Percentiles rank a stretch among this genome's conserved stretches.
These are phyloP conservation scores for Oldenlandia corymbosa DNA, from an alignment of 257 asterid species.

Conservation along the genomic window DNA sequence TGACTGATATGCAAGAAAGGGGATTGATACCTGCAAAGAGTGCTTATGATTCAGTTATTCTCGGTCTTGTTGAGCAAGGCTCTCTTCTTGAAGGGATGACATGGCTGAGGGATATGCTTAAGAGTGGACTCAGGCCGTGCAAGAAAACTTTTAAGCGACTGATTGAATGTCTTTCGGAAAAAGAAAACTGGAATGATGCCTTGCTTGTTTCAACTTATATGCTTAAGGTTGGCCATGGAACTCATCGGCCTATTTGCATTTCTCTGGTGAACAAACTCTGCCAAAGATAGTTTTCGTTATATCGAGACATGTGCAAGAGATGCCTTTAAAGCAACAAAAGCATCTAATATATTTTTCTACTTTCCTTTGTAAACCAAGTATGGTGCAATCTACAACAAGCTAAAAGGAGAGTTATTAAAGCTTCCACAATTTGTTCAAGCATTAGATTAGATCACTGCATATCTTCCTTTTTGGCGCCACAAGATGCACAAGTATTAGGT, in stretches of 20 bases:
- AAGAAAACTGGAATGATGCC: slow-evolving; percentile 41
- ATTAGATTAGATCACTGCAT: background rate
- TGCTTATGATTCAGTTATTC: slow-evolving; percentile 36
- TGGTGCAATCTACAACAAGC: background rate
- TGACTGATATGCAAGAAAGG: slow-evolving; percentile 47
- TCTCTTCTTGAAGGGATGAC: slow-evolving; percentile 35
- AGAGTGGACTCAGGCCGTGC: slow-evolving; percentile 38
- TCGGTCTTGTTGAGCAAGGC: slow-evolving; percentile 46
- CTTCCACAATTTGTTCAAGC: background rate
- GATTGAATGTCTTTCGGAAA: slow-evolving; percentile 31
- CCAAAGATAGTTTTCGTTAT: slow-evolving; percentile 24
- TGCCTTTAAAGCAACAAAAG: slow-evolving; percentile 19
- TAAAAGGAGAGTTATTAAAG: background rate
- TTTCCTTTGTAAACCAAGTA: background rate
- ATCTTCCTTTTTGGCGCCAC: background rate
- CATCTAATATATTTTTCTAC: background rate
- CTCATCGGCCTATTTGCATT: slow-evolving; percentile 22
- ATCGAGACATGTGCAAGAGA: slow-evolving; percentile 21
- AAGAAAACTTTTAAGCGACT: slow-evolving; percentile 44
- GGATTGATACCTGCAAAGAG: slow-evolving; percentile 34
- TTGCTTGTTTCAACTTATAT: slow-evolving; percentile 36
- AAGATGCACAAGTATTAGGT: background rate
- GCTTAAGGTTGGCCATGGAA: slow-evolving; percentile 46
- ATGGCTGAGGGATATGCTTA: slow-evolving; percentile 42
- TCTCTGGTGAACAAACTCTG: slow-evolving; percentile 45